A percentile compares a stretch with the other conserved stretches of the same genome.
phyloP scores from a whole-genome alignment of 345 rosid genomes.

The Acer campestre region DNA sequence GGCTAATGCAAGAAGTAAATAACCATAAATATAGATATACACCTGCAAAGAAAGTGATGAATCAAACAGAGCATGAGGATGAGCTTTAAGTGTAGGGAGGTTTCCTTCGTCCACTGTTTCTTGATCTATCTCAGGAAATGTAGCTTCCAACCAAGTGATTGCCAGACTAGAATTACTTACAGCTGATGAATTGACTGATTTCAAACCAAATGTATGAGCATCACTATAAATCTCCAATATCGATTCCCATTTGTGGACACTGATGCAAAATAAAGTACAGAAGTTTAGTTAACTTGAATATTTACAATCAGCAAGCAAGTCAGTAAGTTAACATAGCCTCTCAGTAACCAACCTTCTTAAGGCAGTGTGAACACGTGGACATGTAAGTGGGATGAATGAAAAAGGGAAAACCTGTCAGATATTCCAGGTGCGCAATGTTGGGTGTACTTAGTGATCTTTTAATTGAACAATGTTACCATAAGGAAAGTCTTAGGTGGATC shows the following conservation, averaged over 20 bases:
- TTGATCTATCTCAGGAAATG: conserved; percentile 75
- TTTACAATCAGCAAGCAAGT: neutral
- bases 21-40: conserved; percentile 14
- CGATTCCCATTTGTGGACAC: conserved; percentile 81
- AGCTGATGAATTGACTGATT: conserved; percentile 63
- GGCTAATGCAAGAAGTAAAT: neutral
- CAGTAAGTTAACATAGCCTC: neutral
- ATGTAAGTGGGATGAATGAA: neutral
- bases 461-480: neutral
- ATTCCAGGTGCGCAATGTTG: neutral
- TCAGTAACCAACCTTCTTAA: neutral
- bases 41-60: conserved; percentile 96
- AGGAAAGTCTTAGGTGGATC: conserved; percentile 5
- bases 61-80: conserved; percentile 72
- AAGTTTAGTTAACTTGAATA: conserved; percentile 24
- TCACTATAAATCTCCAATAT: conserved; percentile 79
- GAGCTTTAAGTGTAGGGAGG: conserved; percentile 59
- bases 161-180: conserved; percentile 74
- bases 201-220: conserved; percentile 76
- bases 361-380: neutral
- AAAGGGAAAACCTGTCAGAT: conserved; percentile 7
- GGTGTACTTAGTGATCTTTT: neutral
- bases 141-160: conserved; percentile 93
- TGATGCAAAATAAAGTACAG: conserved; percentile 38
- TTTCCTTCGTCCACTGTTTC: conserved; percentile 52